Evolutionary conservation across 768 basidiomycete species (phyloP).

Genomic region (Tephrocybe sp.): DNA sequence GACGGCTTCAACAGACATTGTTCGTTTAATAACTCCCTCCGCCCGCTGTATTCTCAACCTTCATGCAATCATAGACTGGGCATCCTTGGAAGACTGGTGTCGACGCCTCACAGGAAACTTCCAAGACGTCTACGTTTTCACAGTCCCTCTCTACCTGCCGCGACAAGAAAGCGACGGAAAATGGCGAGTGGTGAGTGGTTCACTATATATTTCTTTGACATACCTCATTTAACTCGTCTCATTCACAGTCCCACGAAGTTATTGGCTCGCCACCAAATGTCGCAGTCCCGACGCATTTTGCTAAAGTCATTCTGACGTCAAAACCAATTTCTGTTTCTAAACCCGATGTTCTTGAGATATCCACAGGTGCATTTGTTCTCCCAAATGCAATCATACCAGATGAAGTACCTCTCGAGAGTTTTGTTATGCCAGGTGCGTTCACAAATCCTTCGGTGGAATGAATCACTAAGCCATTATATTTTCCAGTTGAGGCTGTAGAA

Average conservation of each 20-base stretch:
- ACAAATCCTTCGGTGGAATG: neutral
- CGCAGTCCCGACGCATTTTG: conserved; percentile 96
- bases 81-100: conserved; percentile 95
- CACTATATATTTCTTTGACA: neutral
- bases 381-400: conserved; percentile 95
- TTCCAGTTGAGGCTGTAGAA: conserved; percentile 88
- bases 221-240: neutral
- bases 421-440: conserved; percentile 75
- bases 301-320: conserved; percentile 87
- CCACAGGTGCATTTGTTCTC: conserved; percentile 92
- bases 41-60: neutral
- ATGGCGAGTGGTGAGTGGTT: conserved; percentile 82
- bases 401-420: conserved; percentile 73
- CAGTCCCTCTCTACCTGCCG: conserved; percentile 95
- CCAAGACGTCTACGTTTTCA: conserved; percentile 96
- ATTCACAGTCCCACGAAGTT: conserved; percentile 81
- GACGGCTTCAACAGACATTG: conserved; percentile 98
- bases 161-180: conserved; percentile 85
- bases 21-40: conserved; percentile 33
- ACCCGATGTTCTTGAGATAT: conserved; percentile 71
- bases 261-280: conserved; percentile 91
- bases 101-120: conserved; percentile 84
- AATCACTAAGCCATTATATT: neutral
- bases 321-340: conserved; percentile 72
- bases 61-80: conserved; percentile 75